Percentiles rank a stretch among this genome's conserved stretches.
Conservation (phyloP, 2,329 filamentous ascomycete genomes). For the Ophiostoma quercus region DNA sequence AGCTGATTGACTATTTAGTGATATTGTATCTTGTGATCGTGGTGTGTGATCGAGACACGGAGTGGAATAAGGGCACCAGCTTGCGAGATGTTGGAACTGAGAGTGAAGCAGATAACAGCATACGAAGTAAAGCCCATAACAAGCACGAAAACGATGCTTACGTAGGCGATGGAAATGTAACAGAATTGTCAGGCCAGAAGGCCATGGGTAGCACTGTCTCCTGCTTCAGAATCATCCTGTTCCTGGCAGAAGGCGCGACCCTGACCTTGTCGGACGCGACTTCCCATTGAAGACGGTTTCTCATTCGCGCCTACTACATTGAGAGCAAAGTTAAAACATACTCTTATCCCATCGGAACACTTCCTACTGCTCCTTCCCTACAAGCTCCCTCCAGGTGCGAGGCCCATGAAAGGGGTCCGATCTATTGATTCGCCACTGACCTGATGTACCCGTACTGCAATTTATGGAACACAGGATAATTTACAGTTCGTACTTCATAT, state of each 20-base stretch:
- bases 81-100: too few species aligned
- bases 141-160: neutral
- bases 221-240: neutral
- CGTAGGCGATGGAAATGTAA: neutral
- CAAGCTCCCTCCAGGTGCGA: neutral
- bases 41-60: slow-evolving; percentile 1
- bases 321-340: neutral
- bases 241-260: neutral
- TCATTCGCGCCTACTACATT: neutral
- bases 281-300: neutral
- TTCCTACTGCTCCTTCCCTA: neutral
- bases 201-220: neutral
- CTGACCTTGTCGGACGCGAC: neutral
- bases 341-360: neutral
- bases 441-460: neutral
- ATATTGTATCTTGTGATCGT: neutral
- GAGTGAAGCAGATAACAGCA: neutral
- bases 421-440: neutral
- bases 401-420: slow-evolving; percentile 1
- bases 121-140: too few species aligned
- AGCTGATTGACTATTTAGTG: neutral
- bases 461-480: neutral
- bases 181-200: neutral
- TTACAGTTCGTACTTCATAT: neutral
- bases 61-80: neutral